A percentile compares a stretch with the other conserved stretches of the same genome.
Conservation (phyloP, 2,329 filamentous ascomycete genomes). For the Sclerotinia nivalis region DNA sequence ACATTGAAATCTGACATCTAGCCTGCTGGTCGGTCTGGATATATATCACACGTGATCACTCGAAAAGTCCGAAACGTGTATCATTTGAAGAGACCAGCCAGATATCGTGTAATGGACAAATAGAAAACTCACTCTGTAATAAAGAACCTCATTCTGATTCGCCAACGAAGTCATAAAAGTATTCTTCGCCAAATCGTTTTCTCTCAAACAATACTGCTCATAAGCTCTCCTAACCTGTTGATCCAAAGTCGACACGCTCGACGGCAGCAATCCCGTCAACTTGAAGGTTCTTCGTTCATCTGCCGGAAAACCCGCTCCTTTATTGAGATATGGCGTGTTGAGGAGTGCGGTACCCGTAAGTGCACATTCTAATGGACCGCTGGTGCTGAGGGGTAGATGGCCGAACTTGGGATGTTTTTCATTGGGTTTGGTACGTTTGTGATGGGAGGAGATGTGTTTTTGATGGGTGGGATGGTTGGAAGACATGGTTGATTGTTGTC, state of each 20-base stretch:
- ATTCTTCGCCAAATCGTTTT: conserved; percentile 74
- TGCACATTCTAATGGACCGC: conserved; percentile 52
- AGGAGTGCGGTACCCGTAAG: conserved; percentile 57
- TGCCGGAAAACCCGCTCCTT: conserved; percentile 74
- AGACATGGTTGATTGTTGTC: conserved; percentile 14
- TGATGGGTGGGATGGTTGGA: background rate
- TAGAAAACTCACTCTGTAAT: conserved; percentile 60
- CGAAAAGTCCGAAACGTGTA: background rate
- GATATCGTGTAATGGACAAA: background rate
- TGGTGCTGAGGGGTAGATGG: conserved; percentile 51
- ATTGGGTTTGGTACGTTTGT: conserved; percentile 33
- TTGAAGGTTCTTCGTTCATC: conserved; percentile 70
- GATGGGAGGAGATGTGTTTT: conserved; percentile 30
- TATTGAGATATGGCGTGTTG: conserved; percentile 72
- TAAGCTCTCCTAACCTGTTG: conserved; percentile 78
- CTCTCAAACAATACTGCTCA: conserved; percentile 67
- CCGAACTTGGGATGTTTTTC: conserved; percentile 45
- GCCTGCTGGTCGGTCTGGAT: no score
- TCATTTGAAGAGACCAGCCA: background rate
- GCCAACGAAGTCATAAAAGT: conserved; percentile 85
- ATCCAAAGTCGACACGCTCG: conserved; percentile 71
- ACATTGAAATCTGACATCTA: no score
- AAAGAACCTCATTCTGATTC: conserved; percentile 82
- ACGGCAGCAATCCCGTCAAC: conserved; percentile 71
- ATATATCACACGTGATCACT: background rate